These are phyloP conservation scores for Colletotrichum sp. DNA, from an alignment of 2,329 filamentous ascomycete genomes.

Conservation along the genomic window DNA sequence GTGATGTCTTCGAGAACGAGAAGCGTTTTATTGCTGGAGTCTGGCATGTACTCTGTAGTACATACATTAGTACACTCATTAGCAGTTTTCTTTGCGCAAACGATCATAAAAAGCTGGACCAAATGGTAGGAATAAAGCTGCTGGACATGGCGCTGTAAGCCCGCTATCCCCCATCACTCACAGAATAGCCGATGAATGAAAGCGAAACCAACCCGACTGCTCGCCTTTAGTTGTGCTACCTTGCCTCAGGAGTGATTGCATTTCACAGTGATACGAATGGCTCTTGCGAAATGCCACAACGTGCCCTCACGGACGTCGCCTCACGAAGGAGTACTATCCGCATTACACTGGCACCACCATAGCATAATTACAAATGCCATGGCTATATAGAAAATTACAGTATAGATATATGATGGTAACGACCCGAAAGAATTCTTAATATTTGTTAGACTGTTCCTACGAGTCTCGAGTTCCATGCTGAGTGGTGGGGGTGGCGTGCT, in stretches of 20 bases:
- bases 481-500: not conserved
- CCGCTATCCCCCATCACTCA: not conserved
- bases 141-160: not conserved
- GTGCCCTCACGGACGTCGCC: not conserved
- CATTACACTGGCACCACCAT: rapidly evolving
- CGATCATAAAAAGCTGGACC: not conserved
- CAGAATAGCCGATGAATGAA: not conserved
- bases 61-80: not conserved
- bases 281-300: not conserved
- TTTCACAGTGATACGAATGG: not conserved
- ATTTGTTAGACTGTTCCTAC: not conserved
- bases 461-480: not conserved
- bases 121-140: not conserved
- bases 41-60: not conserved
- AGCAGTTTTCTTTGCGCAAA: not conserved
- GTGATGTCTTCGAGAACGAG: not conserved
- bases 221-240: not conserved
- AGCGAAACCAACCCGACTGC: not conserved
- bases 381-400: not conserved
- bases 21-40: not conserved
- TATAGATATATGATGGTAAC: not conserved
- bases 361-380: not conserved
- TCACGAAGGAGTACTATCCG: not conserved
- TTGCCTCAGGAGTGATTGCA: not conserved
- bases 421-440: not conserved